These are phyloP conservation scores for Kockiozyma suomiensis DNA, from an alignment of 805 yeast genomes.

Conservation along the genomic window DNA sequence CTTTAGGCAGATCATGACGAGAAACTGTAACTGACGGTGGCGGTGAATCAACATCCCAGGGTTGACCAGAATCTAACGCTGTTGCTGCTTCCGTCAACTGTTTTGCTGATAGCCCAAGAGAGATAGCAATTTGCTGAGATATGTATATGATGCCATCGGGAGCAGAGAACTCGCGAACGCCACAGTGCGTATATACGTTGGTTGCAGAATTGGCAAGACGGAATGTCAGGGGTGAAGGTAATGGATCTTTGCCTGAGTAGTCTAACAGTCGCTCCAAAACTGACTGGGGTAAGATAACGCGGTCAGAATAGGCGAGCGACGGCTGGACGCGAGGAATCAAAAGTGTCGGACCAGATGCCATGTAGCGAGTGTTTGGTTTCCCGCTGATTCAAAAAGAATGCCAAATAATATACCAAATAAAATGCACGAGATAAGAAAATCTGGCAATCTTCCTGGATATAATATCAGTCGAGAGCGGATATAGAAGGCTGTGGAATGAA, in stretches of 20 bases:
- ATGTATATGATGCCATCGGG: slow-evolving; percentile 45
- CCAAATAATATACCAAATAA: neutral
- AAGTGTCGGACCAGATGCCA: slow-evolving; percentile 6
- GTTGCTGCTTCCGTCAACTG: slow-evolving; percentile 23
- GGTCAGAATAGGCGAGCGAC: slow-evolving; percentile 29
- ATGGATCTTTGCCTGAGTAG: slow-evolving; percentile 16
- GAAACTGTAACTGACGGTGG: slow-evolving; percentile 1
- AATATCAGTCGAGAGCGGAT: neutral
- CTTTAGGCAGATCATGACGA: slow-evolving; percentile 48
- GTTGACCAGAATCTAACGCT: neutral
- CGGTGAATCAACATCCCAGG: slow-evolving; percentile 5
- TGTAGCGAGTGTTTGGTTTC: neutral
- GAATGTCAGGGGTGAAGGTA: slow-evolving; percentile 49
- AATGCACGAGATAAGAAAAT: too few species aligned
- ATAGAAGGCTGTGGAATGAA: neutral
- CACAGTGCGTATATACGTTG: slow-evolving; percentile 43
- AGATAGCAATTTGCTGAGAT: slow-evolving; percentile 44
- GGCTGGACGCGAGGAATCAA: slow-evolving; percentile 8
- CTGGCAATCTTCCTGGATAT: too few species aligned
- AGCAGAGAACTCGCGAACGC: slow-evolving; percentile 55
- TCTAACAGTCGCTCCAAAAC: slow-evolving; percentile 32
- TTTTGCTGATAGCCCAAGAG: slow-evolving; percentile 36
- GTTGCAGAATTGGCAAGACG: slow-evolving; percentile 36
- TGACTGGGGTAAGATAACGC: slow-evolving; percentile 34
- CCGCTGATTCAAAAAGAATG: neutral